Evolutionary conservation across 1,284 basidiomycete species (phyloP).

Genomic region (Somion occarium): DNA sequence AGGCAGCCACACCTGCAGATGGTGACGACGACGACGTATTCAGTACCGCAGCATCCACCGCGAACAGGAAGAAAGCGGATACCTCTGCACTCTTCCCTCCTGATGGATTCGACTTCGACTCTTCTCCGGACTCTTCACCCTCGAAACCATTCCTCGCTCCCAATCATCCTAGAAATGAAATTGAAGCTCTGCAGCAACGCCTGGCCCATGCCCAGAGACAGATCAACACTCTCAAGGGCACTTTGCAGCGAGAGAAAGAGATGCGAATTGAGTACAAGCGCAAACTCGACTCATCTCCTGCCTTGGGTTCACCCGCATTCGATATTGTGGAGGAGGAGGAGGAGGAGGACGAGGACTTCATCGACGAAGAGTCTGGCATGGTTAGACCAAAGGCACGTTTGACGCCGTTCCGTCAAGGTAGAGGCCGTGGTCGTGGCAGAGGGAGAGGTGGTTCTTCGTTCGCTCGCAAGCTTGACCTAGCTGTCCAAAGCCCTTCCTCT

Average conservation of each 20-base stretch:
- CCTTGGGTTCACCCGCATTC: constrained; percentile 13
- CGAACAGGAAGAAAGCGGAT: constrained; percentile 56
- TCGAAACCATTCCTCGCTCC: constrained; percentile 55
- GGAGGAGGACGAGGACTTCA: constrained; percentile 46
- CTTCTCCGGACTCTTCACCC: constrained; percentile 66
- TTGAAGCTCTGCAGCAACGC: constrained; percentile 72
- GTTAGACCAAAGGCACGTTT: constrained; percentile 27
- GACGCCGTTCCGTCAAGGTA: constrained; percentile 34
- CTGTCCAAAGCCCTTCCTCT: constrained; percentile 48
- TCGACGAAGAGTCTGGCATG: constrained; percentile 39
- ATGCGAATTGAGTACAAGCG: constrained; percentile 60
- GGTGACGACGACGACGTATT: constrained; percentile 70
- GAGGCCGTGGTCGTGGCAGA: constrained; percentile 35
- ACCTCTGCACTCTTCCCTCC: constrained; percentile 51
- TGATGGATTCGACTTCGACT: constrained; percentile 42
- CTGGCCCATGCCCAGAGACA: constrained; percentile 81
- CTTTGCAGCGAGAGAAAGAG: constrained; percentile 77
- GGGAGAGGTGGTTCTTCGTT: constrained; percentile 52
- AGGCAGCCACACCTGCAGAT: constrained; percentile 55
- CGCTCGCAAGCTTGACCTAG: constrained; percentile 58
- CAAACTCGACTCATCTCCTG: constrained; percentile 39
- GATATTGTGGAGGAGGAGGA: constrained; percentile 30
- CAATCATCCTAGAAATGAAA: constrained; percentile 73
- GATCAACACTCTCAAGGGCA: constrained; percentile 74
- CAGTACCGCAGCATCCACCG: constrained; percentile 51